These are phyloP conservation scores for Heliamphora pulchella DNA, from an alignment of 179 eudicot genomes.

Conservation along the genomic window DNA sequence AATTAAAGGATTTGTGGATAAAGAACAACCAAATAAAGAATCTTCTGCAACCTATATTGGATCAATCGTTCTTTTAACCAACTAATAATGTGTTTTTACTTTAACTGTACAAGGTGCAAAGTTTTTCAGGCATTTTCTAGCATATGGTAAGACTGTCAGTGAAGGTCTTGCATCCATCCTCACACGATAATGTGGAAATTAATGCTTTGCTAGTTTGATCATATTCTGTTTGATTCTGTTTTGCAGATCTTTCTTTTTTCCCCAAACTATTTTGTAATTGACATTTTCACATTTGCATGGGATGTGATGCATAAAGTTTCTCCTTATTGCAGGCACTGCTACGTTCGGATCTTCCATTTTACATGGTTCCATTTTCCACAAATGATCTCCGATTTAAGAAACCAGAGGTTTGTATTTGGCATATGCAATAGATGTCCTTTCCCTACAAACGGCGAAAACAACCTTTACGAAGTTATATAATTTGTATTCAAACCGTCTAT, in stretches of 20 bases:
- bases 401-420: slow-evolving; percentile 67
- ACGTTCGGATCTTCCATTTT: slow-evolving; percentile 81
- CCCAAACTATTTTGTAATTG: background rate
- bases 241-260: background rate
- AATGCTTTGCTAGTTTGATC: background rate
- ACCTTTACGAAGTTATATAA: background rate
- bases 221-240: background rate
- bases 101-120: background rate
- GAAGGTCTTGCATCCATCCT: background rate
- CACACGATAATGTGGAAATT: background rate
- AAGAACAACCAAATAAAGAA: background rate
- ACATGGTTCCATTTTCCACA: slow-evolving; percentile 78
- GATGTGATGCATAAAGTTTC: background rate
- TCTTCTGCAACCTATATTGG: background rate
- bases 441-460: background rate
- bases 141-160: background rate
- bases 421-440: background rate
- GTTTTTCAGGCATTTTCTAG: background rate
- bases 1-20: background rate
- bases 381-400: slow-evolving; percentile 48
- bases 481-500: background rate
- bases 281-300: background rate
- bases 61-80: background rate
- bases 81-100: background rate
- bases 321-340: slow-evolving; percentile 56